Evolutionary conservation across 2,329 filamentous ascomycete genomes (phyloP).

Genomic region (Cytospora schulzeri): DNA sequence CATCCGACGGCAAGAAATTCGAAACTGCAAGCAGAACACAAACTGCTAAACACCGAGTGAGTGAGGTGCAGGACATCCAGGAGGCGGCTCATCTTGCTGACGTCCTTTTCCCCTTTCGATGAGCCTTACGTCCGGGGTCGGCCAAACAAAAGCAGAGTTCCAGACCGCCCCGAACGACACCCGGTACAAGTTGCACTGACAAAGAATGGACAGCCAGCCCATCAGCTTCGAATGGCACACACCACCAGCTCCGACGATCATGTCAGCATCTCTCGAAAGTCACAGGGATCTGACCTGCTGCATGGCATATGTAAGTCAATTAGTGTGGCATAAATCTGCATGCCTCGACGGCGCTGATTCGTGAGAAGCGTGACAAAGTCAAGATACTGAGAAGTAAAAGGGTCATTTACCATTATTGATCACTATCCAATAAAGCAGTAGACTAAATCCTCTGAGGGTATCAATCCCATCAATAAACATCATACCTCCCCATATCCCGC

Average conservation of each 20-base stretch:
- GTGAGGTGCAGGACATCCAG: neutral
- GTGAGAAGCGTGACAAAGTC: too few relatives aligned
- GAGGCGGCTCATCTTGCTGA: too few relatives aligned
- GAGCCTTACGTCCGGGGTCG: neutral
- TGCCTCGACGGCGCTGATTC: neutral
- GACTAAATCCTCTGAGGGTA: constrained; percentile 20
- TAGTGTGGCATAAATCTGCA: neutral
- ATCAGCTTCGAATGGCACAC: neutral
- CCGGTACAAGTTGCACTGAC: neutral
- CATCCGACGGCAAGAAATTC: neutral
- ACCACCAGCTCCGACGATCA: neutral
- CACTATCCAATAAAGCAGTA: neutral
- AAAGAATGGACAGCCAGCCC: neutral
- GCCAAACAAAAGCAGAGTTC: neutral
- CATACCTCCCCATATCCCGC: constrained; percentile 2
- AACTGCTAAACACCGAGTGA: neutral
- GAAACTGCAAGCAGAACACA: neutral
- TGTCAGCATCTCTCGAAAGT: neutral
- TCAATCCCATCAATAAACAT: constrained; percentile 19
- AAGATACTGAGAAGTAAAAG: too few relatives aligned
- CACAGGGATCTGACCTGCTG: neutral
- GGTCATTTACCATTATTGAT: neutral
- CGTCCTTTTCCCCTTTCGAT: neutral
- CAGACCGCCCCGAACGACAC: neutral
- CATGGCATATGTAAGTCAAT: neutral